These are phyloP conservation scores for Immersiporthe knoxdaviesiana DNA, from an alignment of 2,329 filamentous ascomycete genomes.

Conservation along the genomic window DNA sequence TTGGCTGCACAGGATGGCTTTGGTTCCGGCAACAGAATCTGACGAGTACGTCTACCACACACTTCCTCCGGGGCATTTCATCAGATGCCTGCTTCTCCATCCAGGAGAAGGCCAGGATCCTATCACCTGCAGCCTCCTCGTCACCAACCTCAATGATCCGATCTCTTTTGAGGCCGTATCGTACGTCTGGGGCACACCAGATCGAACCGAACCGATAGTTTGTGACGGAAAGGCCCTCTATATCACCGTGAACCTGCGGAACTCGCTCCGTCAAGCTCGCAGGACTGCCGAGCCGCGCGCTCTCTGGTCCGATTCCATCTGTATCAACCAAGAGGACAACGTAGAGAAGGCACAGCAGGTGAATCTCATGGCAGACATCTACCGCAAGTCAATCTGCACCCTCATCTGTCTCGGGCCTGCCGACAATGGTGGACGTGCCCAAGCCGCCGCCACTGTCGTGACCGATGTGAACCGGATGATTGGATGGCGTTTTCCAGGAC, in stretches of 20 bases:
- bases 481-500: too few species aligned
- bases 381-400: neutral
- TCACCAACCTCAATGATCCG: neutral
- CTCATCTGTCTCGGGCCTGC: constrained; percentile 5
- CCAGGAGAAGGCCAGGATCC: neutral
- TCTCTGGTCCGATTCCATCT: constrained; percentile 10
- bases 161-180: constrained; percentile 6
- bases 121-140: neutral
- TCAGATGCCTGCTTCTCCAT: neutral
- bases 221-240: neutral
- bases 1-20: neutral
- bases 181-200: constrained; percentile 18
- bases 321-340: constrained; percentile 15
- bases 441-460: neutral
- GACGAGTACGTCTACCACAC: neutral
- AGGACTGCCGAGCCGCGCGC: neutral
- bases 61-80: neutral
- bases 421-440: neutral
- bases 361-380: constrained; percentile 6
- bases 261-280: neutral
- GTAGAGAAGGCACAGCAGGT: constrained; percentile 13
- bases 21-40: neutral
- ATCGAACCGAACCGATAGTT: neutral
- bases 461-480: neutral
- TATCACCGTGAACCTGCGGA: neutral